Percentiles rank a stretch among this genome's conserved stretches.
phyloP scores from a whole-genome alignment of 2,329 filamentous ascomycete genomes.

The Fusarium veterinarium region DNA sequence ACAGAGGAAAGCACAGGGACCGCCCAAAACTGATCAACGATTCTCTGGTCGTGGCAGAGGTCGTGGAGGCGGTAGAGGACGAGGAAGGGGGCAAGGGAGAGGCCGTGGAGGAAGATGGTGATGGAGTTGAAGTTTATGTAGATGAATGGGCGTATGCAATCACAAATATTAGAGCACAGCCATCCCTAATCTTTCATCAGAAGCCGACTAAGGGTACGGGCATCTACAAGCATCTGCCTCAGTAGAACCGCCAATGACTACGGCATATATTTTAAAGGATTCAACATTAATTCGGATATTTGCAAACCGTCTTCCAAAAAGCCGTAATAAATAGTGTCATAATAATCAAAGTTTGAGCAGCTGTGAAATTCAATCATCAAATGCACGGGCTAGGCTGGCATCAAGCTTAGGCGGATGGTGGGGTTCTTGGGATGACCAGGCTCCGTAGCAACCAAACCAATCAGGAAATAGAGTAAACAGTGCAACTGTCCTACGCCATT shows the following conservation, averaged over 20 bases:
- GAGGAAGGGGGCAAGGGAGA: constrained; percentile 43
- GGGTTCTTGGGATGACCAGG: constrained; percentile 30
- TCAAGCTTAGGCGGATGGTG: constrained; percentile 34
- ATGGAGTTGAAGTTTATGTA: neutral
- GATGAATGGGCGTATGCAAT: neutral
- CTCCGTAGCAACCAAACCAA: constrained; percentile 49
- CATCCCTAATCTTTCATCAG: neutral
- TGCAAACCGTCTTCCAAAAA: neutral
- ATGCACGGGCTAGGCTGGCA: neutral
- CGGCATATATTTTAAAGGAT: neutral
- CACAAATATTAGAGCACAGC: neutral
- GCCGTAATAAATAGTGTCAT: no score
- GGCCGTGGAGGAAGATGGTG: constrained; percentile 40
- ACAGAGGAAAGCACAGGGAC: constrained; percentile 68
- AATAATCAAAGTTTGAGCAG: neutral
- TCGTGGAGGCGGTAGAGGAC: constrained; percentile 48
- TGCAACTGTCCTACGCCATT: constrained; percentile 34
- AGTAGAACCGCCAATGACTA: neutral
- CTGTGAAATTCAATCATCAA: neutral
- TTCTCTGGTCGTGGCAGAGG: constrained; percentile 53
- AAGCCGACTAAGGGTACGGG: neutral
- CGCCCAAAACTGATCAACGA: constrained; percentile 56
- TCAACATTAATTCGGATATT: neutral
- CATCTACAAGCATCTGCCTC: neutral
- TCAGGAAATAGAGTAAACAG: constrained; percentile 49